Evolutionary conservation across 2,329 filamentous ascomycete species (phyloP), one percentile per base, ranked within the genome.

Genomic region (Trichoderma aggressivum): DNA sequence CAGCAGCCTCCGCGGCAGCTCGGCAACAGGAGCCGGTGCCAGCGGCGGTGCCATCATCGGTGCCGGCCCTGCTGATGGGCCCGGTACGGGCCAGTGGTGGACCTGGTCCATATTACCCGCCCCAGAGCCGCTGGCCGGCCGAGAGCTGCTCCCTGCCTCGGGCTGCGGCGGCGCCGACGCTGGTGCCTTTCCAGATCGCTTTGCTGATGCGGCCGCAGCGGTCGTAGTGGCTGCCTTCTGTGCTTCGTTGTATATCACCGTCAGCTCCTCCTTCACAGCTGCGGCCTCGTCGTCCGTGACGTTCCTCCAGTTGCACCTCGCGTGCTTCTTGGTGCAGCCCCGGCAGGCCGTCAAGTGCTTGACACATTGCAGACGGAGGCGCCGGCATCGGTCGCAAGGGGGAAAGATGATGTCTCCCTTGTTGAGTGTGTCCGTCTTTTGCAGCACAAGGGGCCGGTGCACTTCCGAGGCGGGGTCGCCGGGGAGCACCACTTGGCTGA

Each of bases 261-360:
- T 77, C 73, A 79, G 74, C 26, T 81, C 79, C 24, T 73, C 71
- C 50, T 74, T 77, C n/a, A 81, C 65, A 11, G 72, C 66, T 30
- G 77, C 76, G 32, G 83, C 77, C 72, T 97, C 94, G 3, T 91
- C 90, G 36, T 93, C 89, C 18, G 89, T 90, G n/a, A 96, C 88
- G 58, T 92, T 89, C 75, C 90, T 92, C 94, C 94, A 97, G 16
- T 90, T 90, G 79, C 94, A 97, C 76, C 94, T 94, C 24, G 93
- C 93, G 78, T 97, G 94, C 79, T 97, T 97, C 79, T 93, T 94
- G 0, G 94, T 97, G 80, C 94, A 97, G 26, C 93, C 93, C 80
- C 91, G 89, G 77, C 94, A 97, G 10, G 93, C 93, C 0, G 93
- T 97, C 50, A 96, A 84, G 73, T 97, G 92, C 81, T 97, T 97